A percentile compares a stretch with the other conserved stretches of the same genome.
Conservation (phyloP, 331 rosid species). For the Telfairia occidentalis region DNA sequence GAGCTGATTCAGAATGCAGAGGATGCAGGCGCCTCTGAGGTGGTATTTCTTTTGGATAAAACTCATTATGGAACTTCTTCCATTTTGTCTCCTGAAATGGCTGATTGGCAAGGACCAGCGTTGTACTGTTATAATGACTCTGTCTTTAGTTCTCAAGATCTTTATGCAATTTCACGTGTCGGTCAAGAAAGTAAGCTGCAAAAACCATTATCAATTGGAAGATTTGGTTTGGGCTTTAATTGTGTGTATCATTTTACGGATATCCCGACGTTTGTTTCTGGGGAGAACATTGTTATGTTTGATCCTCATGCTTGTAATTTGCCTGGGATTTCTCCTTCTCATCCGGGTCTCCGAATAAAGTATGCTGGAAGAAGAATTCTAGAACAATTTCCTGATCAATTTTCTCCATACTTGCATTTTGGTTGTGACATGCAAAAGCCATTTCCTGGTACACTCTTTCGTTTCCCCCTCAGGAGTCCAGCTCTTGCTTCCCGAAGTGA, state of each 20-base stretch:
- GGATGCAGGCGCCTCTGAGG: slow-evolving; percentile 98
- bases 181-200: slow-evolving; percentile 99
- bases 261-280: slow-evolving; percentile 90
- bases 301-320: slow-evolving; percentile 91
- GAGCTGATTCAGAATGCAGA: slow-evolving; percentile 98
- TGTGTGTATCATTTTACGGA: slow-evolving; percentile 98
- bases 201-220: slow-evolving; percentile 93
- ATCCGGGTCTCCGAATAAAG: slow-evolving; percentile 88
- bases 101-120: slow-evolving; percentile 99
- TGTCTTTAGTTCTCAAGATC: slow-evolving; percentile 87
- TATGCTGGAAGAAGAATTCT: slow-evolving; percentile 75
- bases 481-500: slow-evolving; percentile 81
- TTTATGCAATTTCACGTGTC: slow-evolving; percentile 97
- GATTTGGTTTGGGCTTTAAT: slow-evolving; percentile 97
- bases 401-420: slow-evolving; percentile 81
- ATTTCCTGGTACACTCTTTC: slow-evolving; percentile 91
- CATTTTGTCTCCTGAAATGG: slow-evolving; percentile 97
- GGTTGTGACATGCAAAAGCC: slow-evolving; percentile 86
- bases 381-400: slow-evolving; percentile 98
- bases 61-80: slow-evolving; percentile 94
- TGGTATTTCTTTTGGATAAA: slow-evolving; percentile 78
- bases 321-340: slow-evolving; percentile 99
- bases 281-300: slow-evolving; percentile 89
- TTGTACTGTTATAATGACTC: slow-evolving; percentile 88
- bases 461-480: slow-evolving; percentile 83